Base-by-base conservation (phyloP, 1,284 basidiomycete species). In the Neonothopanus nambi region DNA sequence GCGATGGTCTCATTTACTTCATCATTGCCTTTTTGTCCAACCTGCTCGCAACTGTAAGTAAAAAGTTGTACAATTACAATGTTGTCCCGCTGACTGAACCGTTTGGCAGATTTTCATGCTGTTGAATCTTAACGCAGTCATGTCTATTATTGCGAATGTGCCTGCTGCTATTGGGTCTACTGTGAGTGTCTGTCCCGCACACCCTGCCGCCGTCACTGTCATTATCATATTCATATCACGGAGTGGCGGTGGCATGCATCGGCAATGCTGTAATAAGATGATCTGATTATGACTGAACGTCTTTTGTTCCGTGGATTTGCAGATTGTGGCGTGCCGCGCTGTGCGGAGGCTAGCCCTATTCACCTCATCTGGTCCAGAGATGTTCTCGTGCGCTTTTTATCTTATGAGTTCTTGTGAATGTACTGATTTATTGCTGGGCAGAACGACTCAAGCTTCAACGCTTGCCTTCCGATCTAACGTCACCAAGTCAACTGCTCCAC, bases 71-170 rank as follows among this genome's bases (percentile, higher is more conserved):
- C n/a, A n/a, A n/a, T n/a, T n/a, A n/a, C n/a, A n/a, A n/a, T n/a
- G n/a, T n/a, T n/a, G n/a, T n/a, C n/a, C n/a, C n/a, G n/a, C 24
- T 15, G 6, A n/a, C 24, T 38, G 12, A 48, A n/a, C n/a, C n/a
- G 24, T 48, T 30, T 28, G 3, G 1, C 56, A 84, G 82, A 73
- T 80, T 41, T 88, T 89, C 66, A 88, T 89, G 85, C 65, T 87
- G 23, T 65, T 87, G 23, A 75, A 89, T 65, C 67, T 89, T 41
- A 89, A 89, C 62, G 74, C 86, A 1, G 81, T 88, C 51, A 87
- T 89, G 85, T 85, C 82, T 17, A 82, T 89, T 65, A 85, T 89
- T 54, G 83, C 80, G 26, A 88, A 89, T 61, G 85, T 89, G 30
- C 86, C 86, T 2, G 85, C 86, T 42, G 85, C 85, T 9, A 79